phyloP scores from a whole-genome alignment of 257 asterid species.

The Nemophila menziesii region DNA sequence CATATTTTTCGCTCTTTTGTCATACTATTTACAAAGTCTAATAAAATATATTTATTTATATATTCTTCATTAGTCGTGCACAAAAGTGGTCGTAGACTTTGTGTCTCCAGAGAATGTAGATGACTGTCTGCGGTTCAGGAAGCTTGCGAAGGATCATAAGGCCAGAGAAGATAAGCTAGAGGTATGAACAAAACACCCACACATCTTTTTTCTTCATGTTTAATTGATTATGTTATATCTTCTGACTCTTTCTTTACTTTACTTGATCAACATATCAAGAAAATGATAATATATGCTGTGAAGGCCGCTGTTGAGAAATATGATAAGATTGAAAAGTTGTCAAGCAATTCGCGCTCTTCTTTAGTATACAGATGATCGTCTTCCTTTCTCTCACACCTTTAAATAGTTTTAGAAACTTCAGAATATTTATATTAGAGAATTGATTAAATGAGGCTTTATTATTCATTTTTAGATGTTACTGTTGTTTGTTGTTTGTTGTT shows the following conservation, averaged over 20 bases:
- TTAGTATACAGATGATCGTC: background rate
- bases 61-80: slow-evolving; percentile 50
- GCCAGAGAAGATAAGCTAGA: slow-evolving; percentile 93
- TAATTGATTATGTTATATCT: too few relatives aligned
- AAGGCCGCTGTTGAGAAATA: slow-evolving; percentile 55
- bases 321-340: slow-evolving; percentile 26
- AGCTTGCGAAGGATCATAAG: slow-evolving; percentile 70
- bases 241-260: background rate
- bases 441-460: too few relatives aligned
- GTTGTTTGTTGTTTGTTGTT: too few relatives aligned
- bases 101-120: slow-evolving; percentile 84
- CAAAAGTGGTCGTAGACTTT: slow-evolving; percentile 87
- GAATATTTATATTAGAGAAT: too few relatives aligned
- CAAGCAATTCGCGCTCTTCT: background rate
- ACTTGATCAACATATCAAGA: slow-evolving; percentile 48
- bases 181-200: slow-evolving; percentile 24
- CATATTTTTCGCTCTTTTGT: background rate
- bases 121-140: slow-evolving; percentile 74
- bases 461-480: too few relatives aligned
- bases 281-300: slow-evolving; percentile 71
- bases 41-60: background rate
- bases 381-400: too few relatives aligned
- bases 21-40: background rate
- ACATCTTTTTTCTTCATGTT: background rate
- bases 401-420: too few relatives aligned